Base-by-base conservation (phyloP, 768 basidiomycete genomes). In the Leucogyrophana mollusca region DNA sequence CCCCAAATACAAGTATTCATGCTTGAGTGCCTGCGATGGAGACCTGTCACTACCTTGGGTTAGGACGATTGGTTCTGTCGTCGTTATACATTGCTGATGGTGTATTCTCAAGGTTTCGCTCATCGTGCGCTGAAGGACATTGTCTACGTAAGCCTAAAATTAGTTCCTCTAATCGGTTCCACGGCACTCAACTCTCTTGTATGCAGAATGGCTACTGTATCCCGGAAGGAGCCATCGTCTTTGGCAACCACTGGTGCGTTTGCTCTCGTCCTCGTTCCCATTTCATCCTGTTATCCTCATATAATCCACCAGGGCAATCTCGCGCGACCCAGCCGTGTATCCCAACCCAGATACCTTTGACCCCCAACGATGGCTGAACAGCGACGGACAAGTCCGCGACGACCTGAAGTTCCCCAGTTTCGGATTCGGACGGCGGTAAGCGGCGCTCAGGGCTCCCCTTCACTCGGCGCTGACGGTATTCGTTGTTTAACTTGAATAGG, bases 81-180 rank as follows among this genome's bases (percentile, higher is more conserved):
- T 9, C 14, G 7, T 18, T 7, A 13, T 5, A 40, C 34, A 3
- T 18, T 4, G 8, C 1, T 30, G 23, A 34, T 52, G 40, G 62
- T 7, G 3, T 9, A 2, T 5, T 40, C 23, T 2, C 39, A 17
- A 59, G 84, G 84, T 1, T 82, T 85, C 51, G 71, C 82, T 3
- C 86, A 89, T 52, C 76, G 77, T 36, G 77, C 85, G 1, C 79
- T 77, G 2, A 76, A 76, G 45, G 84, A 87, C 41, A 77, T 89
- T 23, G 58, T 78, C 20, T 87, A 81, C 72, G 82, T 82, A 45
- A 51, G 63, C 62, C 38, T 33, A n/a, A 11, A 4, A 2, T 7
- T 40, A 9, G 25, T 35, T 34, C 34, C 33, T 42, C 25, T 14
- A 3, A 9, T 25, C n/a, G 9, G 17, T 21, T 21, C 34, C 10